Percentiles rank a stretch among this genome's conserved stretches.
phyloP scores from a whole-genome alignment of 1,139 yeast species.

The Blastobotrys indianensis region DNA sequence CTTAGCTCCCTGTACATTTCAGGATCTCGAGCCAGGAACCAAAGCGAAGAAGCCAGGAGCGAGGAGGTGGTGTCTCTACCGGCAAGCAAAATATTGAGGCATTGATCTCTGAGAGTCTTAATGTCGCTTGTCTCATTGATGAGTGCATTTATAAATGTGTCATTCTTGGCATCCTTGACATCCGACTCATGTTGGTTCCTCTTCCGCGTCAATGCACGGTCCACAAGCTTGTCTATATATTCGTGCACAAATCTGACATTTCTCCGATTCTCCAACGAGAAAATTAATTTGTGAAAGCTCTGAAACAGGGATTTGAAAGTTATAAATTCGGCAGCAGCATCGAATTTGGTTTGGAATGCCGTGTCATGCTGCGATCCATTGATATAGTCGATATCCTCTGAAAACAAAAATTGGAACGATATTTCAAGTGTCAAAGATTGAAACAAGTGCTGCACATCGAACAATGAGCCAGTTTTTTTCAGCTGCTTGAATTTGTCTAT shows the following conservation, averaged over 20 bases:
- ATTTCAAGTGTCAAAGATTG: slow-evolving; percentile 48
- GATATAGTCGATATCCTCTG: slow-evolving; percentile 28
- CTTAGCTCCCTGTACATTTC: slow-evolving; percentile 26
- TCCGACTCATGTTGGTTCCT: too few species aligned
- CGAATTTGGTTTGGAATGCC: too few species aligned
- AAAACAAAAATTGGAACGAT: slow-evolving; percentile 51
- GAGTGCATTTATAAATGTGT: slow-evolving; percentile 34
- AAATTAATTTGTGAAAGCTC: too few species aligned
- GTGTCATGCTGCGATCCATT: too few species aligned
- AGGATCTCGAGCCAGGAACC: slow-evolving; percentile 43
- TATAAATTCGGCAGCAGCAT: too few species aligned
- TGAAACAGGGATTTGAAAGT: too few species aligned
- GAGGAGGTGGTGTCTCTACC: slow-evolving; percentile 50
- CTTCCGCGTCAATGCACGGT: too few species aligned
- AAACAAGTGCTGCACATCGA: slow-evolving; percentile 45
- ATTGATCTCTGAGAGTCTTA: slow-evolving; percentile 43
- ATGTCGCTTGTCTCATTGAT: slow-evolving; percentile 47
- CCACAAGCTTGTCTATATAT: too few species aligned
- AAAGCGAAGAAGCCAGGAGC: slow-evolving; percentile 40
- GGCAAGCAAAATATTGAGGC: slow-evolving; percentile 44
- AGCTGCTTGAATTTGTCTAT: not conserved
- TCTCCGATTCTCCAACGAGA: too few species aligned
- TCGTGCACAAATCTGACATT: too few species aligned
- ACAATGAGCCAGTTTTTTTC: not conserved
- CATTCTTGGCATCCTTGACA: too few species aligned